Conservation (phyloP, 2,329 filamentous ascomycete species). For the Venturia oleaginea region DNA sequence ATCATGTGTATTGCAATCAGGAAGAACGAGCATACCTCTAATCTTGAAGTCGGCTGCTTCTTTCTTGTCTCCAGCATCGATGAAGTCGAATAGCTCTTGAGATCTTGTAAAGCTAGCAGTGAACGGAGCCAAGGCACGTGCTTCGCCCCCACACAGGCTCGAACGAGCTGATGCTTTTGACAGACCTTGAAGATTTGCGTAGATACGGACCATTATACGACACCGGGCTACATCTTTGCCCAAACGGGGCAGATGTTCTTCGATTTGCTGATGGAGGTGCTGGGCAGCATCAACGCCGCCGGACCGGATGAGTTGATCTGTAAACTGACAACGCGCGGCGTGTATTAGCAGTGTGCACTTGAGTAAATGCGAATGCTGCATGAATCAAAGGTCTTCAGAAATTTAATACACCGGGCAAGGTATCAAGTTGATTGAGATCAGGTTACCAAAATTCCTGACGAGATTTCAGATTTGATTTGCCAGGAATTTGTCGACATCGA, state of each 20-base stretch:
- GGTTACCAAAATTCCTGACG: too few species aligned
- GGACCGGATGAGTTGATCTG: constrained; percentile 39
- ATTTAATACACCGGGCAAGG: too few species aligned
- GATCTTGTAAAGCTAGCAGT: constrained; percentile 48
- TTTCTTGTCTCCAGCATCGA: constrained; percentile 53
- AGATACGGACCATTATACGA: constrained; percentile 47
- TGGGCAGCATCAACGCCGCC: constrained; percentile 49
- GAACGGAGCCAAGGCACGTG: constrained; percentile 48
- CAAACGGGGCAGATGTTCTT: constrained; percentile 35
- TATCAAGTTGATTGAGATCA: neutral
- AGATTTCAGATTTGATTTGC: neutral
- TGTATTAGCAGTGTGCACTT: too few species aligned
- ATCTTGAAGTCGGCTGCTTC: constrained; percentile 54
- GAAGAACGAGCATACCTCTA: constrained; percentile 30
- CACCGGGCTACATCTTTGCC: constrained; percentile 41
- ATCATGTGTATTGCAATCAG: neutral
- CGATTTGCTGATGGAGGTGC: constrained; percentile 43
- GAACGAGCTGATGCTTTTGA: constrained; percentile 42
- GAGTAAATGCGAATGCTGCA: too few species aligned
- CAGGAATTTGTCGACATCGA: neutral
- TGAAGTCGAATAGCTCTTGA: constrained; percentile 50
- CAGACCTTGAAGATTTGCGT: constrained; percentile 46
- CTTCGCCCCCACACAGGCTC: constrained; percentile 44
- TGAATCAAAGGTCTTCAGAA: too few species aligned
- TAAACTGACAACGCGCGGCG: too few species aligned